These are phyloP conservation scores for Colletotrichum musae DNA, from an alignment of 2,329 filamentous ascomycete species.

Conservation along the genomic window DNA sequence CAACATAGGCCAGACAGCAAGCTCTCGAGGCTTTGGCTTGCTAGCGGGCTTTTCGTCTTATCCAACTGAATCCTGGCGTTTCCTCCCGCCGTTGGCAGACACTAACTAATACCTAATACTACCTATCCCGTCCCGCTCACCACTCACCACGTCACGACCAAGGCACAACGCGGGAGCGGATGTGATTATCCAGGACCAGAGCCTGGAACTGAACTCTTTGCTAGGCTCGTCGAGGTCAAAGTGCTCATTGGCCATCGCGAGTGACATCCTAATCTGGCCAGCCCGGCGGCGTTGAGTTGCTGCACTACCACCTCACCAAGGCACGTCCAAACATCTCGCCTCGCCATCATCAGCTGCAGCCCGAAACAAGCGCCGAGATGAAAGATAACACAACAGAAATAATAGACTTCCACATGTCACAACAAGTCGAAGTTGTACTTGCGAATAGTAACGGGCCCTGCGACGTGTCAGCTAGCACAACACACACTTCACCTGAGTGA, in stretches of 20 bases:
- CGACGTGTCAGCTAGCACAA: constrained; percentile 31
- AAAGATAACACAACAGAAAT: neutral
- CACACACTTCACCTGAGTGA: neutral
- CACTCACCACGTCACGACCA: constrained; percentile 5
- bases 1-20: constrained; percentile 10
- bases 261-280: constrained; percentile 1
- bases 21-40: neutral
- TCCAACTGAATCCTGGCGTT: neutral
- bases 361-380: constrained; percentile 36
- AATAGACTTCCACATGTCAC: constrained; percentile 35
- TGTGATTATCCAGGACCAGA: neutral
- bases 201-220: neutral
- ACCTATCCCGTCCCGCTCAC: constrained; percentile 2
- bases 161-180: constrained; percentile 16
- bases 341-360: neutral
- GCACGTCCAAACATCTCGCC: neutral
- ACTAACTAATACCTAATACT: constrained; percentile 1
- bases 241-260: constrained; percentile 25
- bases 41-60: neutral
- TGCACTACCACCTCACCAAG: neutral
- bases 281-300: constrained; percentile 1
- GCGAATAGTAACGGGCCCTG: neutral
- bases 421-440: neutral
- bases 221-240: neutral
- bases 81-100: neutral